Evolutionary conservation across 225 moss, liverwort and hornwort species (phyloP).

Genomic region (Physcomitrellopsis africana): DNA sequence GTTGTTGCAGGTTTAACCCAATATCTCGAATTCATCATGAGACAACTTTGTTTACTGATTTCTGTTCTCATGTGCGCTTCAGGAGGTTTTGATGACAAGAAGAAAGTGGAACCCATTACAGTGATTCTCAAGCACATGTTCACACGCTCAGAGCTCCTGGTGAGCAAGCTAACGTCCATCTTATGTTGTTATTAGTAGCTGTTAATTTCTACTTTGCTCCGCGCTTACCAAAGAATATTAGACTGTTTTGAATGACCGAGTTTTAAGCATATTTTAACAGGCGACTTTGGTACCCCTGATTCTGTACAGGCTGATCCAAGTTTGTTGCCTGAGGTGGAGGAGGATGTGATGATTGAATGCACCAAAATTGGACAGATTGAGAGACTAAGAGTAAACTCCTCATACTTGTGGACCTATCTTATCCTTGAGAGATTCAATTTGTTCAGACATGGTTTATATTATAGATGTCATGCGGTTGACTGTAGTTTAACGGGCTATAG

Average conservation of each 20-base stretch:
- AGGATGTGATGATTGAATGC: conserved; percentile 93
- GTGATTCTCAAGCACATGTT: conserved; percentile 99
- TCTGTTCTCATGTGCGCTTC: conserved; percentile 9
- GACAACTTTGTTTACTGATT: conserved; percentile 24
- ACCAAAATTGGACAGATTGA: conserved; percentile 95
- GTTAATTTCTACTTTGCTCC: conserved; percentile 9
- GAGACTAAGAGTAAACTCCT: conserved; percentile 79
- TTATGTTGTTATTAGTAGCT: conserved; percentile 17
- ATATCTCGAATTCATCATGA: neutral
- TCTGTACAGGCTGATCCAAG: conserved; percentile 76
- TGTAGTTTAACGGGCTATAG: conserved; percentile 8
- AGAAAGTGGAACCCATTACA: conserved; percentile 79
- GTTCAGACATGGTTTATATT: neutral
- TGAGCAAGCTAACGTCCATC: conserved; percentile 36
- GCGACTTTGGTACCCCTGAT: conserved; percentile 25
- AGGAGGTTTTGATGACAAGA: conserved; percentile 99
- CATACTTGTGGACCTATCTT: conserved; percentile 20
- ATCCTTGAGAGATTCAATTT: neutral
- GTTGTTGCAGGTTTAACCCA: conserved; percentile 2
- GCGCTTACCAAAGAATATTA: neutral
- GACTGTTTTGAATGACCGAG: neutral
- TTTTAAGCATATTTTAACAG: conserved; percentile 7
- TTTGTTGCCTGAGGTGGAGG: conserved; percentile 88
- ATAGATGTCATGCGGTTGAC: neutral
- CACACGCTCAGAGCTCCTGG: conserved; percentile 85